Percentiles rank a stretch among this genome's conserved stretches.
Evolutionary conservation across 441 rosid species (phyloP).

Genomic region (Gossypium schwendimanii): DNA sequence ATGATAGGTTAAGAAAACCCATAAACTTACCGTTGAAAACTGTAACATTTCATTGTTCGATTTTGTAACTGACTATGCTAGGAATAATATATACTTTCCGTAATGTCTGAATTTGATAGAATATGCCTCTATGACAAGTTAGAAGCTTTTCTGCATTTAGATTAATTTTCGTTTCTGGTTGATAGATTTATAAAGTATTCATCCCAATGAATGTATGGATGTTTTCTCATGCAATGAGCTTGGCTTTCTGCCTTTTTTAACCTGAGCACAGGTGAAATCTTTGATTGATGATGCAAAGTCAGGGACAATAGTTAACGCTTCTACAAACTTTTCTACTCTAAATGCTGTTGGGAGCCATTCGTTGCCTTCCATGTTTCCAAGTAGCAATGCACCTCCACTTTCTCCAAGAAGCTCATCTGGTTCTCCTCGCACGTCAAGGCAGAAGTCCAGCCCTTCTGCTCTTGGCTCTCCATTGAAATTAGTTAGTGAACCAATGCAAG

Average conservation of each 20-base stretch:
- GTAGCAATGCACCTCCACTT: slow-evolving; percentile 57
- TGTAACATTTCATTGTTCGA: background rate
- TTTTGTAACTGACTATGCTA: background rate
- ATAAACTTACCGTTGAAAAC: background rate
- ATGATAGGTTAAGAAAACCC: background rate
- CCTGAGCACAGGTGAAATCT: slow-evolving; percentile 39
- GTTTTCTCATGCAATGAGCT: background rate
- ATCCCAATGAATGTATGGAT: background rate
- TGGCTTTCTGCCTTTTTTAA: background rate
- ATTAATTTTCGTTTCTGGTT: background rate
- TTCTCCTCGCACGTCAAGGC: slow-evolving; percentile 46
- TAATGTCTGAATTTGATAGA: background rate
- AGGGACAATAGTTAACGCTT: slow-evolving; percentile 29
- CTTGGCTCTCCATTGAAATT: slow-evolving; percentile 48
- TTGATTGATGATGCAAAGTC: slow-evolving; percentile 47
- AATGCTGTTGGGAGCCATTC: slow-evolving; percentile 39
- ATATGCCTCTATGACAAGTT: background rate
- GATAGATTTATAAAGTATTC: background rate
- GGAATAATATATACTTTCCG: background rate
- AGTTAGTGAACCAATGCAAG: slow-evolving; percentile 37
- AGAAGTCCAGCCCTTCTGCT: slow-evolving; percentile 44
- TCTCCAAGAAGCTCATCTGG: slow-evolving; percentile 52
- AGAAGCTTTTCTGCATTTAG: background rate
- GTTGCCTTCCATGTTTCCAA: slow-evolving; percentile 51
- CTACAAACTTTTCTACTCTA: slow-evolving; percentile 29